Conservation (phyloP, 345 rosid genomes). For the Rhodomyrtus tomentosa region DNA sequence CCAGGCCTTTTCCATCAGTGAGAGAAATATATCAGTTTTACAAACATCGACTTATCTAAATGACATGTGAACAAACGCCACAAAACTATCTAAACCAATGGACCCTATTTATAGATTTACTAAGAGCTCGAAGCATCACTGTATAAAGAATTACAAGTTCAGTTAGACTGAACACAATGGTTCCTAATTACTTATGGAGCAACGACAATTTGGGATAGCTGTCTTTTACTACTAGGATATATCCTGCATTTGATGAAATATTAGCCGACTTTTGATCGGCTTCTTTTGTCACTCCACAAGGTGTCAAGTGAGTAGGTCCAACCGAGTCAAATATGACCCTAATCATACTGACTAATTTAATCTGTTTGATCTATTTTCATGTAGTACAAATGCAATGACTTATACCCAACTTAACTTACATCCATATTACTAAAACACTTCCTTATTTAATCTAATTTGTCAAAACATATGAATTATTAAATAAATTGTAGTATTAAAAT, state of each 20-base stretch:
- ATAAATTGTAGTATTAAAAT: no score
- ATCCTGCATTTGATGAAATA: no score
- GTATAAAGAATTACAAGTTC: not conserved
- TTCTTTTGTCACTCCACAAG: no score
- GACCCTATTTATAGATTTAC: not conserved
- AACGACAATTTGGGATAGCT: not conserved
- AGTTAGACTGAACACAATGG: not conserved
- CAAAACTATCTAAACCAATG: not conserved
- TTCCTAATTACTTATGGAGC: not conserved
- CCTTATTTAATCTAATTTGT: no score
- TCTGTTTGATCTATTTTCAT: no score
- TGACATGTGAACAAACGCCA: not conserved
- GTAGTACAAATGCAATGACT: no score
- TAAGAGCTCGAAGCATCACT: not conserved
- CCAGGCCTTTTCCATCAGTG: not conserved
- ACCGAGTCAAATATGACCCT: no score
- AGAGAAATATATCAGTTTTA: not conserved
- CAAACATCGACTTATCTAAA: not conserved
- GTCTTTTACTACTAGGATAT: not conserved
- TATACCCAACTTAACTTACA: no score
- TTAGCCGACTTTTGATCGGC: no score
- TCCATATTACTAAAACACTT: no score
- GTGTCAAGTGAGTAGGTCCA: accelerated
- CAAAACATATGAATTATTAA: no score
- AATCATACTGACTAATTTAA: no score